phyloP scores from a whole-genome alignment of 306 rosid genomes.

The Citrullus mucosospermus region DNA sequence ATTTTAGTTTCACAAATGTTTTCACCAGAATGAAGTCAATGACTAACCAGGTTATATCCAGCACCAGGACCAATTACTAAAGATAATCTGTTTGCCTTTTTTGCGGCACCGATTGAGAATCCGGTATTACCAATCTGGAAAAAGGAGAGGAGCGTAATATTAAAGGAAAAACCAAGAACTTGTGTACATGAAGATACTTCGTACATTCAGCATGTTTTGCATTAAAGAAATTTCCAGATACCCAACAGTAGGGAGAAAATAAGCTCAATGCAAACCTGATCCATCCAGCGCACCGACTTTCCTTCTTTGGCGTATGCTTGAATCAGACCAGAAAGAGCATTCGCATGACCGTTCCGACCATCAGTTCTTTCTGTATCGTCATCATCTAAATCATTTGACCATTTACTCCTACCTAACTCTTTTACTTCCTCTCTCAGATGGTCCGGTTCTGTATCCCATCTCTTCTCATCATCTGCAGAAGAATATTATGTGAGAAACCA shows the following conservation, averaged over 20 bases:
- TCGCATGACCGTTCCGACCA: slow-evolving; percentile 41
- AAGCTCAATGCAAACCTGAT: slow-evolving; percentile 47
- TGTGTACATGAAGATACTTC: not conserved
- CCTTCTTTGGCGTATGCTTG: slow-evolving; percentile 61
- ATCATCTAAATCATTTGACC: slow-evolving; percentile 73
- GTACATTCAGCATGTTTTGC: not conserved
- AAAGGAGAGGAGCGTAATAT: not conserved
- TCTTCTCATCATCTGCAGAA: slow-evolving; percentile 25
- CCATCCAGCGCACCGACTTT: slow-evolving; percentile 93
- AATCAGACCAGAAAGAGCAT: slow-evolving; percentile 81
- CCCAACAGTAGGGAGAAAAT: not conserved
- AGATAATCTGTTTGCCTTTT: slow-evolving; percentile 50
- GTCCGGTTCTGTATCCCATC: slow-evolving; percentile 51
- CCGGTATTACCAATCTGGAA: slow-evolving; percentile 57
- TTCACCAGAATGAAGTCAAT: not conserved
- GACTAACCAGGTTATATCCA: slow-evolving; percentile 83
- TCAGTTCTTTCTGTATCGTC: slow-evolving; percentile 42
- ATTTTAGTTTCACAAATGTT: not conserved
- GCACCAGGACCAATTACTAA: slow-evolving; percentile 90
- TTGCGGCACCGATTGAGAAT: slow-evolving; percentile 65
- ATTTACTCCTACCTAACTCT: slow-evolving; percentile 89
- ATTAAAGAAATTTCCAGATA: not conserved
- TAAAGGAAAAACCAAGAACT: not conserved
- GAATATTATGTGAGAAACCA: slow-evolving; percentile 21
- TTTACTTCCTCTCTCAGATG: slow-evolving; percentile 54